Evolutionary conservation across 352 stramenopile species (phyloP), one percentile per base, ranked within the genome.

Genomic region (Pythium periplocum): DNA sequence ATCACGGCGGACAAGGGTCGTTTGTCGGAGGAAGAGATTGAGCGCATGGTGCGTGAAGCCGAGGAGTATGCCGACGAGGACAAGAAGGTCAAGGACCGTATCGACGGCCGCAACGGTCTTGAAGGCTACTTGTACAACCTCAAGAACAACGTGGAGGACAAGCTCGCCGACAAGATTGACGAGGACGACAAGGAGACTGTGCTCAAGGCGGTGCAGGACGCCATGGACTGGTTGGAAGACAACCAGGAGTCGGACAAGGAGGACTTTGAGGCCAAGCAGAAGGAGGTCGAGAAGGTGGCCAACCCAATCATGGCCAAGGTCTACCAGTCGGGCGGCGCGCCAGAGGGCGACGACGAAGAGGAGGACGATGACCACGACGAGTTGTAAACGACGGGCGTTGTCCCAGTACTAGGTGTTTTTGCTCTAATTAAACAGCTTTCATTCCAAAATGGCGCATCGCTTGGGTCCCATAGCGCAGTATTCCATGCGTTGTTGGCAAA

Each of bases 221-320:
- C 92, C 57, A 90, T 99, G 74, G 97, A 99, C 73, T 99, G 97
- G 97, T 81, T 99, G 40, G 97, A 99, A 64, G 94, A 98, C 70
- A 98, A 99, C 81, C 83, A 96, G 69, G 95, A 98, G 72, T 89
- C 92, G n/a, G 94, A 99, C 62, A 97, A 98, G 75, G 96, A 98
- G 31, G 97, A 99, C 68, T 99, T 95, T 59, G 83, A 94, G 58
- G 83, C 57, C n/a, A 98, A 99, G 87, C 93, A 98, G 74, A 99
- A 99, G 83, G 97, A 99, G 76, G 86, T 99, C 35, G 97, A 99
- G 83, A 93, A 97, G 76, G 63, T 98, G 33, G 90, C 88, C 3
- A 99, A 99, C 80, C 97, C 97, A 36, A 99, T 99, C 79, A 98
- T 99, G 90, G 81, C 87, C 61, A 98, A 98, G 73, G 76, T 99